Percentiles rank a stretch among this genome's conserved stretches.
Evolutionary conservation across 805 yeast genomes (phyloP).

Genomic region (Hagleromyces aurorensis): DNA sequence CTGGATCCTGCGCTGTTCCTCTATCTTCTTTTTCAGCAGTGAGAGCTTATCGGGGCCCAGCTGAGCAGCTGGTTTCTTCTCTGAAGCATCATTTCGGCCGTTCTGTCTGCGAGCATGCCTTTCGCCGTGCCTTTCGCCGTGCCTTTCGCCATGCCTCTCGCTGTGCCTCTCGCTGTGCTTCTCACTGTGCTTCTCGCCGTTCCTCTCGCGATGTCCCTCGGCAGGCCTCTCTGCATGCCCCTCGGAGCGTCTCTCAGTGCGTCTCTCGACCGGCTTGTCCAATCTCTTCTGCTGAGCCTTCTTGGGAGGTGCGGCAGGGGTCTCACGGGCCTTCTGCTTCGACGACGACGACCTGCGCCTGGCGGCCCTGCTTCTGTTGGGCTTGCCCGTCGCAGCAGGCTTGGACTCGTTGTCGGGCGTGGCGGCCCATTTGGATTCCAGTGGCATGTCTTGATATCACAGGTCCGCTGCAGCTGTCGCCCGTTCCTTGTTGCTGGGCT

Average conservation of each 20-base stretch:
- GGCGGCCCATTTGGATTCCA: constrained; percentile 28
- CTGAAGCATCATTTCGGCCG: too few species aligned
- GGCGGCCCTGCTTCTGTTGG: too few species aligned
- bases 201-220: too few species aligned
- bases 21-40: constrained; percentile 25
- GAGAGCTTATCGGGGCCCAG: too few species aligned
- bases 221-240: too few species aligned
- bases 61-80: too few species aligned
- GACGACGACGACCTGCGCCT: neutral
- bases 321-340: neutral
- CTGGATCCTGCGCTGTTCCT: constrained; percentile 23
- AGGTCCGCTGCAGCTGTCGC: too few species aligned
- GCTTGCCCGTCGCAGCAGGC: constrained; percentile 3
- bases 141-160: neutral
- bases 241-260: too few species aligned
- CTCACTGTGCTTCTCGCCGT: neutral
- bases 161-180: neutral
- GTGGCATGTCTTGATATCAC: constrained; percentile 17
- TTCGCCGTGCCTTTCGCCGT: too few species aligned
- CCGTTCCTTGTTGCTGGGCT: too few species aligned
- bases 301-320: neutral
- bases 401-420: constrained; percentile 11
- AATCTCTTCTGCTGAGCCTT: neutral
- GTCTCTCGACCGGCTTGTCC: too few species aligned
- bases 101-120: too few species aligned